phyloP scores from a whole-genome alignment of 805 yeast species.

The Candida adriatica region DNA sequence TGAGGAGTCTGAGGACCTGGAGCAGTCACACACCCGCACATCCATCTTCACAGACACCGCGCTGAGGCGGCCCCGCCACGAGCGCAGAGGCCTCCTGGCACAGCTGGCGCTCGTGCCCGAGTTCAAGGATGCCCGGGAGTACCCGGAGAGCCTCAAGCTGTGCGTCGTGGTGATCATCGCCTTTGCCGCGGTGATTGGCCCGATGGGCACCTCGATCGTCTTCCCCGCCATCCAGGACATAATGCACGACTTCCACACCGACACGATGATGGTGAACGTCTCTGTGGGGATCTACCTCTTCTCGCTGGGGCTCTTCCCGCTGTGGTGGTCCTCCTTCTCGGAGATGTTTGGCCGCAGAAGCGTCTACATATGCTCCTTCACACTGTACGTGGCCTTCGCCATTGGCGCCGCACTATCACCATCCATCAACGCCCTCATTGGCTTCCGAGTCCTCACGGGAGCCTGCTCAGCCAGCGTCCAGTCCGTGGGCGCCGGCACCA shows the following conservation, averaged over 20 bases:
- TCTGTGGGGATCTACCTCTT: conserved; percentile 75
- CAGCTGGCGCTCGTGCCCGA: conserved; percentile 53
- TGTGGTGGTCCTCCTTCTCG: conserved; percentile 85
- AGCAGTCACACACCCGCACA: background rate
- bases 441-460: conserved; percentile 65
- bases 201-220: conserved; percentile 61
- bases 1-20: no score
- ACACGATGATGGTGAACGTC: conserved; percentile 57
- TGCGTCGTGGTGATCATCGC: conserved; percentile 62
- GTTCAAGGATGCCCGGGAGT: conserved; percentile 62
- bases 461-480: conserved; percentile 84
- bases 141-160: conserved; percentile 43
- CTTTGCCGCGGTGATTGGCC: conserved; percentile 71
- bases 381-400: conserved; percentile 55
- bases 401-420: conserved; percentile 68
- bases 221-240: conserved; percentile 44
- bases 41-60: conserved; percentile 4
- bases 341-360: conserved; percentile 71
- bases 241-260: conserved; percentile 45
- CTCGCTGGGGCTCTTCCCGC: conserved; percentile 70
- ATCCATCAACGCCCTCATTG: conserved; percentile 53
- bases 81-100: conserved; percentile 50
- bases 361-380: conserved; percentile 63
- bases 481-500: conserved; percentile 85
- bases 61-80: conserved; percentile 11